These are phyloP conservation scores for Hysterangium stoloniferum DNA, from an alignment of 768 basidiomycete genomes.

Conservation along the genomic window DNA sequence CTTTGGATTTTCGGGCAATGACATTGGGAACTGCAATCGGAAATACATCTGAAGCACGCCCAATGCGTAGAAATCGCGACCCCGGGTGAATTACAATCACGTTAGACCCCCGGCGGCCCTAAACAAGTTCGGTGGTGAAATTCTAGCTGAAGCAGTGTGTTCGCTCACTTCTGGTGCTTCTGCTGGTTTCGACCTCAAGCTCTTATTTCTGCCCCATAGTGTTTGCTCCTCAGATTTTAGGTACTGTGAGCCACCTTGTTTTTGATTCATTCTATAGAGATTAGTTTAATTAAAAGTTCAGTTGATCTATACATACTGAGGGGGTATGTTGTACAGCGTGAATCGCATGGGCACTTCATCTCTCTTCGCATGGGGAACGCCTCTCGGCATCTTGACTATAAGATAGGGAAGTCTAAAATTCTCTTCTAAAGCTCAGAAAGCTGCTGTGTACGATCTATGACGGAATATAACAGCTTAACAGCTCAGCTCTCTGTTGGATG, in stretches of 20 bases:
- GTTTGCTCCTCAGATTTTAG: conserved; percentile 70
- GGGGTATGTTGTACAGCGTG: conserved; percentile 74
- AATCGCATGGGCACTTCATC: conserved; percentile 80
- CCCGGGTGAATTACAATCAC: conserved; percentile 77
- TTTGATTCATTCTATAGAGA: conserved; percentile 58
- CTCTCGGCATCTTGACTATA: conserved; percentile 58
- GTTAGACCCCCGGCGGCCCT: conserved; percentile 64
- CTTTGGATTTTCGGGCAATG: conserved; percentile 57
- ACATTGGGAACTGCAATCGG: conserved; percentile 64
- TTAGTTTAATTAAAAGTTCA: background rate
- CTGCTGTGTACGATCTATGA: no score
- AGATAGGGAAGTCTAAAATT: background rate
- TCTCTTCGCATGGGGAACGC: conserved; percentile 70
- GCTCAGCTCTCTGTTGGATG: no score
- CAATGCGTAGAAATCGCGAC: conserved; percentile 64
- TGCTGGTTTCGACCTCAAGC: conserved; percentile 28
- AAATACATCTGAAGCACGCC: conserved; percentile 68
- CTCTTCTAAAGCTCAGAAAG: no score
- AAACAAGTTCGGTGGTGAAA: conserved; percentile 18
- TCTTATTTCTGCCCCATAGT: conserved; percentile 58
- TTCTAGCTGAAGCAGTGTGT: conserved; percentile 7
- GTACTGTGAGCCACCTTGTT: conserved; percentile 71
- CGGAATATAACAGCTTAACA: no score
- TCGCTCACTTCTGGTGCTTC: conserved; percentile 22
- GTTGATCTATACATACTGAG: conserved; percentile 42